Evolutionary conservation across 2,329 filamentous ascomycete genomes (phyloP).

Genomic region (Sphaerulina musiva): DNA sequence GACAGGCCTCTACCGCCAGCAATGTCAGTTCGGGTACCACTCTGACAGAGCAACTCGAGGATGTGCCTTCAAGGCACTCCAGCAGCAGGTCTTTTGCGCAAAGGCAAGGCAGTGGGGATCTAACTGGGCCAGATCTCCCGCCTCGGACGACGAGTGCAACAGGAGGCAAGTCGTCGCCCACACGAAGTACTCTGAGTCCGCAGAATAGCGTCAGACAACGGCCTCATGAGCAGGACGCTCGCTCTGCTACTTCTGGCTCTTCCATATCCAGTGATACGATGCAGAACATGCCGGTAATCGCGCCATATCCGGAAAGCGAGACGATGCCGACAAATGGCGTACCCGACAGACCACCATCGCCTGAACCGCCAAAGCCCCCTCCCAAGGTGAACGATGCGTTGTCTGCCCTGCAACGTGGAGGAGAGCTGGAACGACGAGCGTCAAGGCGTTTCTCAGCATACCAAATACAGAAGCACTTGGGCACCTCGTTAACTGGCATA

Average conservation of each 20-base stretch:
- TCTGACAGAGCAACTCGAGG: constrained; percentile 43
- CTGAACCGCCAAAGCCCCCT: constrained; percentile 60
- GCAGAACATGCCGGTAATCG: constrained; percentile 68
- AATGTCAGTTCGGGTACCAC: constrained; percentile 40
- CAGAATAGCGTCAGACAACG: constrained; percentile 28
- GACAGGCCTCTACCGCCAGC: constrained; percentile 45
- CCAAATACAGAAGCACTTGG: constrained; percentile 91
- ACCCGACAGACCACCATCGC: constrained; percentile 33
- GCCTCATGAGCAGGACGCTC: constrained; percentile 17
- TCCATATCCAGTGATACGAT: constrained; percentile 66
- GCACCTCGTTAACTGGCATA: constrained; percentile 70
- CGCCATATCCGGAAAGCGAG: constrained; percentile 63
- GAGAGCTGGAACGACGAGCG: constrained; percentile 84
- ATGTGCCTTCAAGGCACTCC: constrained; percentile 35
- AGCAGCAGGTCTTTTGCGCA: constrained; percentile 38
- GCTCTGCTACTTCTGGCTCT: constrained; percentile 50
- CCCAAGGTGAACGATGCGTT: constrained; percentile 84
- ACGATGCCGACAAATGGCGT: constrained; percentile 37
- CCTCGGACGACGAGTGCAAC: constrained; percentile 44
- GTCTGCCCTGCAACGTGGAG: constrained; percentile 81
- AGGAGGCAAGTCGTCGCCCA: constrained; percentile 37
- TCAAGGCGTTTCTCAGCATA: constrained; percentile 93
- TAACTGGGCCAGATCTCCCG: constrained; percentile 40
- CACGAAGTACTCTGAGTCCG: constrained; percentile 37
- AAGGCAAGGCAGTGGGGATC: constrained; percentile 39